Evolutionary conservation across 179 eudicot genomes (phyloP), one percentile per base, ranked within the genome.

Genomic region (Sideroxylon spinosum): DNA sequence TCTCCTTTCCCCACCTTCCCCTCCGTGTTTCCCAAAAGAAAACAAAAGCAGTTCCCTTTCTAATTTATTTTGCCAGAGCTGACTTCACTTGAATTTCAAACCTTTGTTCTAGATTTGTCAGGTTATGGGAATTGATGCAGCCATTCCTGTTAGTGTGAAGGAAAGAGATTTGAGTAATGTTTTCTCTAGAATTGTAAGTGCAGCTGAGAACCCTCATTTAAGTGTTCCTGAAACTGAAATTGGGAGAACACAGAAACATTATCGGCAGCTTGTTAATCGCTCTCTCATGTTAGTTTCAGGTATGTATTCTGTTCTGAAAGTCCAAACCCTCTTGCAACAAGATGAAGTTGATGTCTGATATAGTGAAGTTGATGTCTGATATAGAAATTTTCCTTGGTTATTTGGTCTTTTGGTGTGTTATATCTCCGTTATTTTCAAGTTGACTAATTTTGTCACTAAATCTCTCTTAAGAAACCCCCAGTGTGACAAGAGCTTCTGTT

Each of bases 171-270:
- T 87, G 81, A 88, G 84, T 62, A 78, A 81, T 50, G 79, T 88
- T 25, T 88, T 88, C 75, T 57, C 62, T n/a, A 85, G 84, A 79
- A 85, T 88, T 77, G 79, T 87, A 9, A 85, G 48, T 77, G 87
- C 90, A 20, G 91, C 91, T 19, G 78, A 77, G 79, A 81, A 82
- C 78, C 88, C 90, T 68, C 89, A 88, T 81, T 62, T 87, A 64
- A 76, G 84, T 75, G 77, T 88, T 73, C 90, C 91, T 22, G 91
- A 88, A 82, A 88, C 91, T 78, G 88, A 85, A 71, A 5, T 74
- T 25, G 91, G 91, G 55, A 86, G 87, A 67, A 86, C 72, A 50
- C 80, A 79, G 84, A 88, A 88, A 78, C 87, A 81, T 44, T 78
- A 75, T 68, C 86, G 83, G 68, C 85, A 84, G 81, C 69, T 87